Evolutionary conservation across 805 yeast species (phyloP).

Genomic region (Lachancea dasiensis): DNA sequence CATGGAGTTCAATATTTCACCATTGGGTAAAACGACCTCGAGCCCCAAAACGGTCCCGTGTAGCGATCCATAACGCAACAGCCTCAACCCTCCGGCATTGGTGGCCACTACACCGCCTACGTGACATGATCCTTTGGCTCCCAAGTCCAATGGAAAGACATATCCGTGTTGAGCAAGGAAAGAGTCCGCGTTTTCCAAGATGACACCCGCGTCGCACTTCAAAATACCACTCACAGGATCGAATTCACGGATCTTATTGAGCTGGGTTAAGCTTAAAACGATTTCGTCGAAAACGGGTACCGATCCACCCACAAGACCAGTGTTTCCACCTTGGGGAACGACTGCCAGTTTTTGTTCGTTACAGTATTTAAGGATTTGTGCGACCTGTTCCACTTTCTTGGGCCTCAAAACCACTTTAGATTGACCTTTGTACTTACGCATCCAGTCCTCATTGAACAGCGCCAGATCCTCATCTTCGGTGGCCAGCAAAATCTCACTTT

Average conservation of each 20-base stretch:
- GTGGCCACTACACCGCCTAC: slow-evolving; percentile 94
- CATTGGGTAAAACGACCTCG: slow-evolving; percentile 90
- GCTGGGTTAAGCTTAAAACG: slow-evolving; percentile 57
- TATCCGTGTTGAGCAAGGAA: slow-evolving; percentile 74
- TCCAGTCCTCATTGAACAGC: slow-evolving; percentile 84
- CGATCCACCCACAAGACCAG: slow-evolving; percentile 94
- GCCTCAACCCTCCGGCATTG: slow-evolving; percentile 91
- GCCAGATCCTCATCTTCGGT: slow-evolving; percentile 59
- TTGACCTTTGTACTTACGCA: slow-evolving; percentile 89
- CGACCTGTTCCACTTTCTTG: slow-evolving; percentile 68
- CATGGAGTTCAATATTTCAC: slow-evolving; percentile 73
- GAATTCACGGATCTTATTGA: slow-evolving; percentile 77
- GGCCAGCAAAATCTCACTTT: slow-evolving; percentile 38
- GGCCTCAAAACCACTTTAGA: slow-evolving; percentile 79
- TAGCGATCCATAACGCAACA: slow-evolving; percentile 82
- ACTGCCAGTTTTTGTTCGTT: slow-evolving; percentile 71
- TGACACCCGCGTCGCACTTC: slow-evolving; percentile 86
- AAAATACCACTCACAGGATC: slow-evolving; percentile 79
- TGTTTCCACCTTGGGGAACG: slow-evolving; percentile 97
- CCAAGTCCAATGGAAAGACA: slow-evolving; percentile 88
- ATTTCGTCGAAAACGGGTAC: slow-evolving; percentile 90
- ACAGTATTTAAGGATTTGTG: slow-evolving; percentile 72
- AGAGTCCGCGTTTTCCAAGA: slow-evolving; percentile 78
- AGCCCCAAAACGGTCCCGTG: slow-evolving; percentile 90
- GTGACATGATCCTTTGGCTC: slow-evolving; percentile 96